Conservation (phyloP, 1,284 basidiomycete species). For the Tilletiopsis washingtonensis region DNA sequence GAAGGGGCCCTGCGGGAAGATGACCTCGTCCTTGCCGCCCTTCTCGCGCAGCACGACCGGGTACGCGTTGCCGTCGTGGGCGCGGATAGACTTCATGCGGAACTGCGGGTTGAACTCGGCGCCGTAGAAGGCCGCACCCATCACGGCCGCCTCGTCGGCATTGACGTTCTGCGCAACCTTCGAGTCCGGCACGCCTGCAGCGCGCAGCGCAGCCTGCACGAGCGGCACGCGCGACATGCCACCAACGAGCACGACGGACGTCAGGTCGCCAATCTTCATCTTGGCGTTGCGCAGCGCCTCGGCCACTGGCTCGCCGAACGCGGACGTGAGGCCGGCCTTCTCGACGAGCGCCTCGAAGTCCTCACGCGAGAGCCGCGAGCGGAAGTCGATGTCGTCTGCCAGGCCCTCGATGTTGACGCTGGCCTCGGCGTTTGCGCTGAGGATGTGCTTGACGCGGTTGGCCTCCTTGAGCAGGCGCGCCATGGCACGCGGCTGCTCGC, state of each 20-base stretch:
- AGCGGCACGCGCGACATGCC: conserved; percentile 84
- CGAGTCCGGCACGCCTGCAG: conserved; percentile 38
- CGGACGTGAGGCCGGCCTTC: conserved; percentile 15
- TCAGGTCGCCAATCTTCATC: conserved; percentile 63
- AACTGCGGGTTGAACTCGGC: conserved; percentile 82
- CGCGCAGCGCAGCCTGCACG: conserved; percentile 60
- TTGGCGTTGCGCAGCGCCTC: conserved; percentile 67
- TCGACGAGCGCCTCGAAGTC: conserved; percentile 60
- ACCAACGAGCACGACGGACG: conserved; percentile 83
- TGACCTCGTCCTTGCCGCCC: conserved; percentile 20
- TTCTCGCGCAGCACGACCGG: conserved; percentile 24
- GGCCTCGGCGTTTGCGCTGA: conserved; percentile 85
- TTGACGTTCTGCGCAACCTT: conserved; percentile 70
- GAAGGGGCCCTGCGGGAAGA: conserved; percentile 33
- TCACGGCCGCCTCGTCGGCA: conserved; percentile 89
- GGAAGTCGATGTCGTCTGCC: conserved; percentile 84
- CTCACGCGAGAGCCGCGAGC: conserved; percentile 64
- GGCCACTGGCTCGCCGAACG: conserved; percentile 52
- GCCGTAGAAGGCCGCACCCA: conserved; percentile 84
- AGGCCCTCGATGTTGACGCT: conserved; percentile 72
- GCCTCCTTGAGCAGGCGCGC: conserved; percentile 91
- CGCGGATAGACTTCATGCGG: conserved; percentile 87
- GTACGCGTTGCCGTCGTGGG: conserved; percentile 56
- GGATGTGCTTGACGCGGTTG: conserved; percentile 76
- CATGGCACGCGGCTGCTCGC: conserved; percentile 70